Conservation (phyloP, 768 basidiomycete species). For the Pisolithus microcarpus region DNA sequence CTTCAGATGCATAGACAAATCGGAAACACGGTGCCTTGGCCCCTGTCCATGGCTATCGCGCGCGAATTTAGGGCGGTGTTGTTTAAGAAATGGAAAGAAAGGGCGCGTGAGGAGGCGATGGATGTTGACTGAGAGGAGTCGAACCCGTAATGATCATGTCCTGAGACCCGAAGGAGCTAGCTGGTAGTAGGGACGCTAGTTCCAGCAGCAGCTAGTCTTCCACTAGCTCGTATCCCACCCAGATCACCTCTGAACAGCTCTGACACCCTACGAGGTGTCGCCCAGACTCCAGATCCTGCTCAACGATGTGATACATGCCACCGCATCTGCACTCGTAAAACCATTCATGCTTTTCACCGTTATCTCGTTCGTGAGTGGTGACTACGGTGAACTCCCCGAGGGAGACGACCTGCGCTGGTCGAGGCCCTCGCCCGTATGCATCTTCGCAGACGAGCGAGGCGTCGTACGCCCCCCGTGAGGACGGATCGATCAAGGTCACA, state of each 20-base stretch:
- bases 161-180: neutral
- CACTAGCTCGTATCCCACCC: slow-evolving; percentile 73
- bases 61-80: slow-evolving; percentile 48
- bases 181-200: neutral
- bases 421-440: slow-evolving; percentile 30
- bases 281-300: slow-evolving; percentile 58
- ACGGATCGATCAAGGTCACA: slow-evolving; percentile 44
- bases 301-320: slow-evolving; percentile 52
- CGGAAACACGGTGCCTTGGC: slow-evolving; percentile 74
- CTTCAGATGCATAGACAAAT: slow-evolving; percentile 72
- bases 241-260: slow-evolving; percentile 75
- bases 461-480: slow-evolving; percentile 49
- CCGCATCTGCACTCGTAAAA: slow-evolving; percentile 67
- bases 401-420: slow-evolving; percentile 75
- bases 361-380: slow-evolving; percentile 25
- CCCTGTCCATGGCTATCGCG: slow-evolving; percentile 55
- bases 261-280: slow-evolving; percentile 65
- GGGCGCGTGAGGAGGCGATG: slow-evolving; percentile 31
- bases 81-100: slow-evolving; percentile 45
- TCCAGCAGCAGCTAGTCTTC: slow-evolving; percentile 25
- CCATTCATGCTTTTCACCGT: slow-evolving; percentile 35
- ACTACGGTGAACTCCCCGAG: slow-evolving; percentile 55
- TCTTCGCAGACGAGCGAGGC: slow-evolving; percentile 7
- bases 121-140: slow-evolving; percentile 23
- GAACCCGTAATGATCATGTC: neutral